Percentiles rank a stretch among this genome's conserved stretches.
phyloP scores from a whole-genome alignment of 306 rosid species.

The Rosa chinensis region DNA sequence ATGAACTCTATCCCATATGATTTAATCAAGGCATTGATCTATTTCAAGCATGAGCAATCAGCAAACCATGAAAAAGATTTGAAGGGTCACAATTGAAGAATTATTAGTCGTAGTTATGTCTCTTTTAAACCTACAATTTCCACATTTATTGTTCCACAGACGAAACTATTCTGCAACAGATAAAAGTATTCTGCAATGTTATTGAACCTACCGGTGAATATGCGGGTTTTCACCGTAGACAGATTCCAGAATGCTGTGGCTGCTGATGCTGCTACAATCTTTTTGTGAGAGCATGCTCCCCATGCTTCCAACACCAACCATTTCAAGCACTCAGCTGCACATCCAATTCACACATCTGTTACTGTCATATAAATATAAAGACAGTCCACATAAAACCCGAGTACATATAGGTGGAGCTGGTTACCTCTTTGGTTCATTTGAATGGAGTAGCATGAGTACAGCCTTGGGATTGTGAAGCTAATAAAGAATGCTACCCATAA shows the following conservation, averaged over 20 bases:
- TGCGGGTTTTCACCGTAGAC: constrained; percentile 61
- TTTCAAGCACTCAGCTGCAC: constrained; percentile 54
- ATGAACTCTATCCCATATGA: not conserved
- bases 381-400: constrained; percentile 2
- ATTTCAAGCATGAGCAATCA: not conserved
- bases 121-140: not conserved
- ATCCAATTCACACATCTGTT: constrained; percentile 8
- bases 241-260: constrained; percentile 77
- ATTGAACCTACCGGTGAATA: constrained; percentile 58
- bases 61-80: not conserved
- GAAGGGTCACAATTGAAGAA: not conserved
- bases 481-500: constrained; percentile 58
- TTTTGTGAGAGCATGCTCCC: constrained; percentile 81
- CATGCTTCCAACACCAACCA: constrained; percentile 60
- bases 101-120: not conserved
- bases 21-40: not conserved
- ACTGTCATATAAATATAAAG: constrained; percentile 12
- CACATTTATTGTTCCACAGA: not conserved
- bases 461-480: constrained; percentile 75
- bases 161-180: not conserved
- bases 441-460: constrained; percentile 63
- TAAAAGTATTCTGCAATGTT: not conserved
- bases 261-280: constrained; percentile 51
- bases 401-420: constrained; percentile 4
- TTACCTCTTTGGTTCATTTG: constrained; percentile 67